Base-by-base conservation (phyloP, 306 rosid genomes). In the Dryas octopetala region DNA sequence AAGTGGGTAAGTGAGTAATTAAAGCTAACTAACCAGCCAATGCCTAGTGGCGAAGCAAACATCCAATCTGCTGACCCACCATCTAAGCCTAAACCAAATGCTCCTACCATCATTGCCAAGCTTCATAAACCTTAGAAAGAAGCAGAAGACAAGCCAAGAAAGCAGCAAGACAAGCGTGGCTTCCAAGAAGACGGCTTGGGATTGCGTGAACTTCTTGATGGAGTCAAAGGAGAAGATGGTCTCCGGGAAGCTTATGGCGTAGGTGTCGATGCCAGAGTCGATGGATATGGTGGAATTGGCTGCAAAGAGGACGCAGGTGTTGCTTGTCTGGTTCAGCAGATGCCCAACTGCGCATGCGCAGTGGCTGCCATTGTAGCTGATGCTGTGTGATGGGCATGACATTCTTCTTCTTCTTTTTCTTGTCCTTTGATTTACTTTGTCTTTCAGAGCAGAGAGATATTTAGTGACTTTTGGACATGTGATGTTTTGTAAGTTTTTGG, bases 181-280 rank as follows among this genome's bases (percentile, higher is more conserved):
- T 74, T 96, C 92, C 83, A 96, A 86, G 87, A 96, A 96, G 80
- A 92, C 91, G 53, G 99, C 98, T 83, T 96, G 99, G 19, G 98
- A 96, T 83, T 92, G 96, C 12, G 99, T 90, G 73, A 96, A 86
- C 89, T 89, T 96, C 89, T 80, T 92, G 53, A 96, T 85, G 61
- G 91, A 68, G 66, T 92, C 96, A 64, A 95, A 89, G 52, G 80
- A 88, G 81, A 87, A 83, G 66, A 96, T 52, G 41, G 83, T 86
- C 79, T 74, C 83, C 0, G 97, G 96, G 50, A 96, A 87, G 28
- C 79, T 82, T 57, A 89, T 5, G 6, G 93, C 69, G 73, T 86
- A 81, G 82, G 38, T 76, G 69, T 85, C 87, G 17, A 88, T 80
- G 3, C 96, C 96, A 4, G 82, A 8, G 60, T 81, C 92, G 9